These are phyloP conservation scores for Tricholoma hemisulphureum DNA, from an alignment of 768 basidiomycete genomes.

Conservation along the genomic window DNA sequence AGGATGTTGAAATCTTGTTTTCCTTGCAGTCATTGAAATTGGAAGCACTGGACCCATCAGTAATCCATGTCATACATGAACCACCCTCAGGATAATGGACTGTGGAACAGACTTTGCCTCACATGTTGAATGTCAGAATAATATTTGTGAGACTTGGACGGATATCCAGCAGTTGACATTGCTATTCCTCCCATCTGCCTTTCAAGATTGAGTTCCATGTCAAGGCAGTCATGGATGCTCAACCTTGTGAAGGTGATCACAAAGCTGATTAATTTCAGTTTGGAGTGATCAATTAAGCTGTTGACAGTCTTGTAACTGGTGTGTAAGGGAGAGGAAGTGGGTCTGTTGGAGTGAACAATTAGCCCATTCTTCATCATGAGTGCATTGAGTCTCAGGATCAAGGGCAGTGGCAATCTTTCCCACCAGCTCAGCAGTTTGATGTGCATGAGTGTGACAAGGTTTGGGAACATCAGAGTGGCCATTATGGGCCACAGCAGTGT, in stretches of 20 bases:
- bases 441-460: background rate
- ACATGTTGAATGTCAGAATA: background rate
- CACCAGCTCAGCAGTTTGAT: background rate
- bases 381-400: background rate
- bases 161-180: background rate
- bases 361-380: background rate
- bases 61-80: background rate
- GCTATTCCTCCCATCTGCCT: background rate
- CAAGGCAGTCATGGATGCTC: too few relatives aligned
- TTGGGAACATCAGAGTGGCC: background rate
- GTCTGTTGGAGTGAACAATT: background rate
- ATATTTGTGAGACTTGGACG: too few relatives aligned
- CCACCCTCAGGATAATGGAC: background rate
- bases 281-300: background rate
- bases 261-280: background rate
- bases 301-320: background rate
- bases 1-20: too few relatives aligned
- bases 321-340: background rate
- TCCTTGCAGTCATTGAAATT: too few relatives aligned
- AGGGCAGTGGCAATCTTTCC: background rate
- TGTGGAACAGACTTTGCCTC: background rate
- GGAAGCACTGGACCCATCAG: too few relatives aligned
- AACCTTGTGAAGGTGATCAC: too few relatives aligned
- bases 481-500: background rate
- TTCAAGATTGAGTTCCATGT: background rate